Base-by-base conservation (phyloP, 2,329 filamentous ascomycete species). In the Elsinoe ampelina region DNA sequence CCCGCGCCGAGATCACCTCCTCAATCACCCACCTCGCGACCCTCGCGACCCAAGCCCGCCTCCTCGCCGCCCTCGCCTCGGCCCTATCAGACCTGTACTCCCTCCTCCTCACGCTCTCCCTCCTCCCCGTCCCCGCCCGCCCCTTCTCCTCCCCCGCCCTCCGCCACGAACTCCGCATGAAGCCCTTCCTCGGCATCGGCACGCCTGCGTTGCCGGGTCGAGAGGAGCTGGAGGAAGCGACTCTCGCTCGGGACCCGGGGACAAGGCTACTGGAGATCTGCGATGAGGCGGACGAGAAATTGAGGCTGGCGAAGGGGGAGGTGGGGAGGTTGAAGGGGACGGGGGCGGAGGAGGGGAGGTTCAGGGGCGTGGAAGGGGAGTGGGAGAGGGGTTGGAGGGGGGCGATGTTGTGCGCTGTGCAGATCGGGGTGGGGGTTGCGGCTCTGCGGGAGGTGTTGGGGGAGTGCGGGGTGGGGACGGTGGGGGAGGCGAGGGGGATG, bases 101-200 rank as follows among this genome's bases (percentile, higher is more conserved):
- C 0, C 75, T 83, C 1, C 74, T 93, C 1, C 68, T 75, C 26
- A 83, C 86, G 7, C 75, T 86, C 5, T 62, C 67, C 0, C 64
- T 80, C 30, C 62, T 89, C 63, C 71, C 75, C 52, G 58, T 72
- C 0, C 80, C 76, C 4, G 83, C 85, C 0, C 38, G 38, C 20
- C 38, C 39, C 3, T 45, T 45, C 32, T 81, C 83, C 57, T 80
- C 79, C 13, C 80, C 86, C 58, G 71, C 76, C 32, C 73, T 90
- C 3, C 83, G 89, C 11, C 91, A 93, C 68, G 86, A 93, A 62
- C 73, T 95, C 8, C 86, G 91, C 58, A 93, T 95, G 88, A 87
- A 86, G 64, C 88, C 89, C 0, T 95, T 95, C 65, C 75, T 85
- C 1, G 68, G 74, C 6, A 79, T 95, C 57, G 78, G 80, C 8